Percentiles rank a stretch among this genome's conserved stretches.
These are phyloP conservation scores for Fusarium devonianum DNA, from an alignment of 2,329 filamentous ascomycete species.

Conservation along the genomic window DNA sequence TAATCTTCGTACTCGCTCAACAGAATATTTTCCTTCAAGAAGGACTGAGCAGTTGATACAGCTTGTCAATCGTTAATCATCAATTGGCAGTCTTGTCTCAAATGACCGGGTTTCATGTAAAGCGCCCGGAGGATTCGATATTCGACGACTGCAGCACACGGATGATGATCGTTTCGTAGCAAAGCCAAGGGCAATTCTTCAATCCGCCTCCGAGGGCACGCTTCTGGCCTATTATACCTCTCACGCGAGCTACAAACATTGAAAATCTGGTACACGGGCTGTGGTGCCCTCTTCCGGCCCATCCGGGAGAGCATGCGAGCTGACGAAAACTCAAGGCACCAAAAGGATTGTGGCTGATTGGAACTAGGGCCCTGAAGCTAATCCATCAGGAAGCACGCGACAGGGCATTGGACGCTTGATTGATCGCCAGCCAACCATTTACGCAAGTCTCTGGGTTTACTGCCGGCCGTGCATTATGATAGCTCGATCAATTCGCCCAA, in stretches of 20 bases:
- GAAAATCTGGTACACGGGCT: constrained; percentile 18
- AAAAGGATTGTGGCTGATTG: constrained; percentile 24
- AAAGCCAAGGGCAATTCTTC: no score
- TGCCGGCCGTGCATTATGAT: background rate
- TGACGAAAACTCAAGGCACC: constrained; percentile 22
- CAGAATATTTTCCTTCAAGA: background rate
- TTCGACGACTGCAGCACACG: no score
- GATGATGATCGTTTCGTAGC: no score
- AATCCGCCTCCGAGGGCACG: no score
- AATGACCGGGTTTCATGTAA: no score
- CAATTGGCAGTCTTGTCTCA: no score
- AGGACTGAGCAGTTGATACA: no score
- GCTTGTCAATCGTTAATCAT: no score
- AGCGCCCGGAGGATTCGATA: no score
- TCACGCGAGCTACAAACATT: constrained; percentile 12
- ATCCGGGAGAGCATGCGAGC: constrained; percentile 31
- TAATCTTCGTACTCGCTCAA: background rate
- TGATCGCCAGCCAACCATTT: background rate
- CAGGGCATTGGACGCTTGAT: constrained; percentile 21
- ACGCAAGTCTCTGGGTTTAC: background rate
- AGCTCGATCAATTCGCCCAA: no score
- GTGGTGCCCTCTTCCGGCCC: constrained; percentile 29
- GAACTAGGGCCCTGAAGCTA: constrained; percentile 26
- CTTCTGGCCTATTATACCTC: constrained; percentile 26
- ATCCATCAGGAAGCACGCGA: constrained; percentile 23